phyloP scores from a whole-genome alignment of 306 rosid species.

The Cyclanthera cordifolia region DNA sequence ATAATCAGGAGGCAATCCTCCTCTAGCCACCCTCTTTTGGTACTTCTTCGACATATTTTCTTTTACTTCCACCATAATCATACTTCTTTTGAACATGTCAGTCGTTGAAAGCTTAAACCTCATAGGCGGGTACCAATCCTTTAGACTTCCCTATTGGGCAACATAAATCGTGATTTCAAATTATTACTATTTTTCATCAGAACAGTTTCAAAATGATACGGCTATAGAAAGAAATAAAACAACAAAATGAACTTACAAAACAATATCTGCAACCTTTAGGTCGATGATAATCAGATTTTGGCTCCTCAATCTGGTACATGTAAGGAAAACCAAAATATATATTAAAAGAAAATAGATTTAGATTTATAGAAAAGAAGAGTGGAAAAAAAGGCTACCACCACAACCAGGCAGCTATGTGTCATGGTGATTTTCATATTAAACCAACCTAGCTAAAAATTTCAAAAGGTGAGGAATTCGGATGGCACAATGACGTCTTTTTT shows the following conservation, averaged over 20 bases:
- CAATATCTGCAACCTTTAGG: slow-evolving; percentile 62
- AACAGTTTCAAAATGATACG: not conserved
- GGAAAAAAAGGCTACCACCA: not conserved
- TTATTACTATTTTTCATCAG: slow-evolving; percentile 3
- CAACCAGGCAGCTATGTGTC: not conserved
- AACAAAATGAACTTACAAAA: slow-evolving; percentile 47
- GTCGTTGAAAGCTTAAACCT: slow-evolving; percentile 62
- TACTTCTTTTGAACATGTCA: slow-evolving; percentile 51
- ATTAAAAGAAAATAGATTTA: not conserved
- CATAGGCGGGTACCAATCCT: slow-evolving; percentile 51
- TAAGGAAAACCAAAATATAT: not conserved
- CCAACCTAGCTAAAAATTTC: not conserved
- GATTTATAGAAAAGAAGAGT: not conserved
- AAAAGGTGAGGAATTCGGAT: not conserved
- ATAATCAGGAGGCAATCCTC: slow-evolving; percentile 47
- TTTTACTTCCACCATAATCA: slow-evolving; percentile 52
- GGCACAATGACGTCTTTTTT: not conserved
- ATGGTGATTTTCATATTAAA: not conserved
- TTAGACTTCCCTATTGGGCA: slow-evolving; percentile 42
- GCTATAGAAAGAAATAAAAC: not conserved
- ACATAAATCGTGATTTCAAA: slow-evolving; percentile 18
- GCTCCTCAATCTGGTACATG: slow-evolving; percentile 40
- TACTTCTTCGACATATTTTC: slow-evolving; percentile 27
- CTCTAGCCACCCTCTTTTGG: slow-evolving; percentile 25
- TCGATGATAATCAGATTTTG: slow-evolving; percentile 18